phyloP scores from a whole-genome alignment of 2,329 filamentous ascomycete genomes.

The Fusarium haematococcum region DNA sequence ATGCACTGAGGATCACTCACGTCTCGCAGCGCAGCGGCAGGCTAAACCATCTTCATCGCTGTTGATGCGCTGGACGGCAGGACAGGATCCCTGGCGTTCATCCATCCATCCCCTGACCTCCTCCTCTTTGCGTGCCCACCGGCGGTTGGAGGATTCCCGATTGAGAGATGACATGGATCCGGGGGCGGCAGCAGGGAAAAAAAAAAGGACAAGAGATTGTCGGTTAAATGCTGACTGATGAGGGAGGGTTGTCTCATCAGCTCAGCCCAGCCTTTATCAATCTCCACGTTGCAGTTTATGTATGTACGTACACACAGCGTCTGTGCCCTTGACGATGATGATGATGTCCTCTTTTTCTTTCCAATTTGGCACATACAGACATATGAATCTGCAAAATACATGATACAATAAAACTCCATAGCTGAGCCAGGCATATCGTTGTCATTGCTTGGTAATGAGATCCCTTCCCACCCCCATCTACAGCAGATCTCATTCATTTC shows the following conservation, averaged over 20 bases:
- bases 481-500: slow-evolving; percentile 3
- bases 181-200: background rate
- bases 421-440: background rate
- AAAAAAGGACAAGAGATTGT: background rate
- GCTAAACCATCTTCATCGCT: background rate
- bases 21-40: slow-evolving; percentile 1
- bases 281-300: background rate
- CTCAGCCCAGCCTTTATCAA: slow-evolving; percentile 4
- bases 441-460: slow-evolving; percentile 21
- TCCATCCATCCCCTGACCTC: background rate
- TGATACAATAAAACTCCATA: background rate
- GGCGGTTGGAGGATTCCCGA: slow-evolving; percentile 16
- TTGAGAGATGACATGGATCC: slow-evolving; percentile 33
- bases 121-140: background rate
- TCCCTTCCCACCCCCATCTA: background rate
- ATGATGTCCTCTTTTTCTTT: background rate
- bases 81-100: slow-evolving; percentile 1
- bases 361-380: background rate
- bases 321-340: background rate
- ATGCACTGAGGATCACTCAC: slow-evolving; percentile 8
- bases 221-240: background rate
- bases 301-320: background rate
- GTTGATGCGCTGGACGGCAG: background rate
- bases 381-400: background rate
- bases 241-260: background rate